These are phyloP conservation scores for Taiozyma sp. DNA, from an alignment of 1,139 yeast species.

Conservation along the genomic window DNA sequence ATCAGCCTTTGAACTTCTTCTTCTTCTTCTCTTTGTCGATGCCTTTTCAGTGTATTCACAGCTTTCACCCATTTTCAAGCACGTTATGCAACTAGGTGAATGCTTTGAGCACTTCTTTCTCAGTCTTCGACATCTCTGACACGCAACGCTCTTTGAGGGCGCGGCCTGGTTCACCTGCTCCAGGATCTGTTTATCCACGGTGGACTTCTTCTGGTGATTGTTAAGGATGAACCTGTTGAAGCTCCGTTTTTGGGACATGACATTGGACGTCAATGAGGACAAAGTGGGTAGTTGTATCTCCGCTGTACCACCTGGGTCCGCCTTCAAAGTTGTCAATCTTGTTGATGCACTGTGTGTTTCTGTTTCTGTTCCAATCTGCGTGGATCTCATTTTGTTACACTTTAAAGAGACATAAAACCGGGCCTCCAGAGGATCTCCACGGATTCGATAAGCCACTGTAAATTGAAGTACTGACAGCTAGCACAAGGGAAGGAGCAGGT, in stretches of 20 bases:
- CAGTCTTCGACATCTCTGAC: slow-evolving; percentile 38
- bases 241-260: not conserved
- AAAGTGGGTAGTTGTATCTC: not conserved
- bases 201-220: slow-evolving; percentile 13
- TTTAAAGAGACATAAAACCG: not conserved
- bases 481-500: not conserved
- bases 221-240: slow-evolving; percentile 14
- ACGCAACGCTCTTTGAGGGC: slow-evolving; percentile 26
- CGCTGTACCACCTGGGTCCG: not conserved
- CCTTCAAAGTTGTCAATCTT: not conserved
- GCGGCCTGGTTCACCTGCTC: slow-evolving; percentile 9
- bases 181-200: slow-evolving; percentile 7
- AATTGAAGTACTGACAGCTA: not conserved
- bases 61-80: slow-evolving; percentile 28
- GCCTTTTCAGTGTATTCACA: slow-evolving; percentile 17
- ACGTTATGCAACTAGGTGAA: slow-evolving; percentile 39
- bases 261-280: not conserved
- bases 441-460: not conserved
- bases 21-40: slow-evolving; percentile 1
- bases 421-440: not conserved
- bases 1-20: not conserved
- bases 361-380: not conserved
- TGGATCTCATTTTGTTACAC: not conserved
- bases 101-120: slow-evolving; percentile 47
- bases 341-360: not conserved